Evolutionary conservation across 164 flowering plant genomes (phyloP).

Genomic region (Tinospora cordifolia): DNA sequence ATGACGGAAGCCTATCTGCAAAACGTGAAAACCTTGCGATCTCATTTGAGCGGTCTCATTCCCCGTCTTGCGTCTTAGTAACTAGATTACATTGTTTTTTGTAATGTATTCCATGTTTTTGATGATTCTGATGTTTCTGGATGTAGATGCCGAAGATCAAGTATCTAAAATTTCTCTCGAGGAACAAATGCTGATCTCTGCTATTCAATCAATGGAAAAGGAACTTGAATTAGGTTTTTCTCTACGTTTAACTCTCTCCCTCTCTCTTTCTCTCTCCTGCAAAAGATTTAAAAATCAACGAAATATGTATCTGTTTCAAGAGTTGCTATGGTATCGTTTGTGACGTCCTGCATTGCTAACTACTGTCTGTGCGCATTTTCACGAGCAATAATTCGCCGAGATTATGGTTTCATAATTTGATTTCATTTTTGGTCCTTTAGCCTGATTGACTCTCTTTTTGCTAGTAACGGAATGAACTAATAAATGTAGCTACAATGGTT

Average conservation of each 20-base stretch:
- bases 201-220: conserved; percentile 44
- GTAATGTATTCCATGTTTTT: background rate
- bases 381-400: background rate
- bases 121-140: conserved; percentile 4
- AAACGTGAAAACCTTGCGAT: conserved; percentile 67
- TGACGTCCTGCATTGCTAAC: background rate
- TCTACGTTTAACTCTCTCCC: conserved; percentile 1
- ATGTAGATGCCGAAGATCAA: conserved; percentile 71
- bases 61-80: conserved; percentile 12
- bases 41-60: conserved; percentile 72
- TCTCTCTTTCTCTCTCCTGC: conserved; percentile 2
- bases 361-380: too few species aligned
- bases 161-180: conserved; percentile 60
- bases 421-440: background rate
- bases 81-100: background rate
- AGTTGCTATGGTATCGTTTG: background rate
- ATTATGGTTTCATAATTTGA: background rate
- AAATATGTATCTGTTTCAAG: background rate
- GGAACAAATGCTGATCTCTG: conserved; percentile 58
- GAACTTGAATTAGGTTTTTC: conserved; percentile 51
- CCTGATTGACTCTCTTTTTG: background rate
- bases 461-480: background rate
- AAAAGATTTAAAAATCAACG: background rate
- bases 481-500: background rate
- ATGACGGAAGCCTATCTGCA: conserved; percentile 78